Percentiles rank a stretch among this genome's conserved stretches.
Evolutionary conservation across 352 stramenopile species (phyloP).

Genomic region (Phytophthora vignae): DNA sequence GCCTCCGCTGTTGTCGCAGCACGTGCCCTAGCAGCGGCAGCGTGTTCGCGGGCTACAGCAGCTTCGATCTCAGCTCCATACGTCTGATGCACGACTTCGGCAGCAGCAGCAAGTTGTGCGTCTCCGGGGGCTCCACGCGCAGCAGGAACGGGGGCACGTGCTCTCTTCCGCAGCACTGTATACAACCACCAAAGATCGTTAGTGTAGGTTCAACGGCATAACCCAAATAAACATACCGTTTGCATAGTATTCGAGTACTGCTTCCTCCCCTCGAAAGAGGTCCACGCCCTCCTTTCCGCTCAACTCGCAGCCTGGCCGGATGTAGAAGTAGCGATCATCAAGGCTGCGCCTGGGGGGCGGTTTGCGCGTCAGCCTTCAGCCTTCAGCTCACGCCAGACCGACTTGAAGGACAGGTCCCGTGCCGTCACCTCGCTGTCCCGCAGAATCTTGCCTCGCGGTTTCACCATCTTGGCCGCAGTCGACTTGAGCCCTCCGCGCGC

Average conservation of each 20-base stretch:
- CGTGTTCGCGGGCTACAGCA: neutral
- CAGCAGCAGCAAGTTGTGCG: neutral
- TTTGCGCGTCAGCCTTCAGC: conserved; percentile 4
- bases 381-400: conserved; percentile 18
- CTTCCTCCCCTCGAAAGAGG: neutral
- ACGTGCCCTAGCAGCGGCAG: neutral
- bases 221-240: neutral
- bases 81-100: neutral
- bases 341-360: conserved; percentile 4
- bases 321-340: conserved; percentile 15
- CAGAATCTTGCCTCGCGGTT: neutral
- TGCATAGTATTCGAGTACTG: conserved; percentile 9
- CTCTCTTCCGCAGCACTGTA: neutral
- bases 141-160: neutral
- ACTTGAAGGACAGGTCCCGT: conserved; percentile 12
- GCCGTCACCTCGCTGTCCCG: conserved; percentile 11
- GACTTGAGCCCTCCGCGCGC: neutral
- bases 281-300: neutral
- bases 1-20: neutral
- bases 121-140: neutral
- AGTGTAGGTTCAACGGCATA: neutral
- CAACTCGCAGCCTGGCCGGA: neutral
- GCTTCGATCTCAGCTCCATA: conserved; percentile 8
- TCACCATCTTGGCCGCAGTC: conserved; percentile 3
- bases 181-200: neutral